phyloP scores from a whole-genome alignment of 768 basidiomycete genomes.

The Pleurotus citrinopileatus region DNA sequence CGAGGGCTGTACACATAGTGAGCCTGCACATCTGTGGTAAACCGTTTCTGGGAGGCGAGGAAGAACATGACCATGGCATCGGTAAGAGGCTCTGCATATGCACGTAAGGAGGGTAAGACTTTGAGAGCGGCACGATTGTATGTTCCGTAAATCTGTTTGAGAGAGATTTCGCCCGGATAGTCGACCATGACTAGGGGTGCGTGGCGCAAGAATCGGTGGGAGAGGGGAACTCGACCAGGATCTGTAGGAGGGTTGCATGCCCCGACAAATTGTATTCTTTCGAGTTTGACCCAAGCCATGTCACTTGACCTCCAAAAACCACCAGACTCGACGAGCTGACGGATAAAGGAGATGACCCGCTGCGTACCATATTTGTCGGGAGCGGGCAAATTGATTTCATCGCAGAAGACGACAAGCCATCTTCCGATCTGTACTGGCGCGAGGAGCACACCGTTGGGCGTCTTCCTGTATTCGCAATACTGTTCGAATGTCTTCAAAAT shows the following conservation, averaged over 20 bases:
- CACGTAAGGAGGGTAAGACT: slow-evolving; percentile 89
- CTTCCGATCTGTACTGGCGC: slow-evolving; percentile 93
- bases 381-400: slow-evolving; percentile 98
- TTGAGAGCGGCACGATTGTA: slow-evolving; percentile 96
- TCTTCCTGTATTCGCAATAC: slow-evolving; percentile 98
- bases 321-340: slow-evolving; percentile 91
- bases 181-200: slow-evolving; percentile 99
- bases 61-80: slow-evolving; percentile 98
- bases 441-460: slow-evolving; percentile 95
- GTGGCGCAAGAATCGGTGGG: slow-evolving; percentile 95
- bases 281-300: slow-evolving; percentile 96
- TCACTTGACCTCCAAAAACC: slow-evolving; percentile 95
- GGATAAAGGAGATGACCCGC: slow-evolving; percentile 96
- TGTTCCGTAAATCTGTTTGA: slow-evolving; percentile 98
- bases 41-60: slow-evolving; percentile 87
- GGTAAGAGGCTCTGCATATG: slow-evolving; percentile 92
- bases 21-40: slow-evolving; percentile 96
- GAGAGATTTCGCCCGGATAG: slow-evolving; percentile 94
- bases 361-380: slow-evolving; percentile 98
- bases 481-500: slow-evolving; percentile 99
- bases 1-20: slow-evolving; percentile 99
- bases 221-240: slow-evolving; percentile 97
- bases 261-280: slow-evolving; percentile 99
- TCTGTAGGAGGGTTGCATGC: slow-evolving; percentile 99
- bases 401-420: slow-evolving; percentile 99